These are phyloP conservation scores for Pseudohyphozyma bogoriensis DNA, from an alignment of 768 basidiomycete species.

Conservation along the genomic window DNA sequence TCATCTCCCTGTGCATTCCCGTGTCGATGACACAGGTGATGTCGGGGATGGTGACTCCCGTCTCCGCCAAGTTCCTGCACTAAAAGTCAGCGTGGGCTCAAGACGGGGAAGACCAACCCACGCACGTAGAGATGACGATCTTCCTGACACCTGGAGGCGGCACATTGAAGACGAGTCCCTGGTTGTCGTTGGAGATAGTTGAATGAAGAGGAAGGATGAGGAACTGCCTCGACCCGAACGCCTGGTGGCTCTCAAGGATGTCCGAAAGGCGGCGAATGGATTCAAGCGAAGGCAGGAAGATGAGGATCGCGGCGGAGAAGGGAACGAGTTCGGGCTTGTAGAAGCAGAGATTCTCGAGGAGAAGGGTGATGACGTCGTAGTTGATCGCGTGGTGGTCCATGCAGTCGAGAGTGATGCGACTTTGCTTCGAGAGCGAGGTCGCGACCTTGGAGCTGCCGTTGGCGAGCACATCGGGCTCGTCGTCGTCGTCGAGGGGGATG, in stretches of 20 bases:
- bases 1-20: slow-evolving; percentile 89
- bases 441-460: slow-evolving; percentile 2
- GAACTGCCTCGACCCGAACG: slow-evolving; percentile 61
- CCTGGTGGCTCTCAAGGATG: slow-evolving; percentile 59
- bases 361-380: slow-evolving; percentile 73
- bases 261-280: slow-evolving; percentile 87
- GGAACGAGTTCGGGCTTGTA: slow-evolving; percentile 35
- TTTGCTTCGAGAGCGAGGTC: slow-evolving; percentile 46
- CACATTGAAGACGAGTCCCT: slow-evolving; percentile 78
- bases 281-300: slow-evolving; percentile 90
- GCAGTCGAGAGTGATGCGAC: slow-evolving; percentile 66
- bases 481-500: slow-evolving; percentile 51
- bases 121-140: slow-evolving; percentile 74
- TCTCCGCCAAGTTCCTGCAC: slow-evolving; percentile 66
- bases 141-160: slow-evolving; percentile 72
- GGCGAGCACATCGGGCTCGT: slow-evolving; percentile 19
- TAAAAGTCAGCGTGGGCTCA: not conserved
- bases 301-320: slow-evolving; percentile 69
- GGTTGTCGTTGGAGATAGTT: slow-evolving; percentile 80
- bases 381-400: slow-evolving; percentile 81
- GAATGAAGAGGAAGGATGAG: slow-evolving; percentile 81
- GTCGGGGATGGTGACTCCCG: slow-evolving; percentile 96
- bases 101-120: not conserved
- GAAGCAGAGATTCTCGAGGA: slow-evolving; percentile 76
- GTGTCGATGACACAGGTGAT: slow-evolving; percentile 92